Conservation (phyloP, 2,329 filamentous ascomycete species). For the Arthroderma sp. region DNA sequence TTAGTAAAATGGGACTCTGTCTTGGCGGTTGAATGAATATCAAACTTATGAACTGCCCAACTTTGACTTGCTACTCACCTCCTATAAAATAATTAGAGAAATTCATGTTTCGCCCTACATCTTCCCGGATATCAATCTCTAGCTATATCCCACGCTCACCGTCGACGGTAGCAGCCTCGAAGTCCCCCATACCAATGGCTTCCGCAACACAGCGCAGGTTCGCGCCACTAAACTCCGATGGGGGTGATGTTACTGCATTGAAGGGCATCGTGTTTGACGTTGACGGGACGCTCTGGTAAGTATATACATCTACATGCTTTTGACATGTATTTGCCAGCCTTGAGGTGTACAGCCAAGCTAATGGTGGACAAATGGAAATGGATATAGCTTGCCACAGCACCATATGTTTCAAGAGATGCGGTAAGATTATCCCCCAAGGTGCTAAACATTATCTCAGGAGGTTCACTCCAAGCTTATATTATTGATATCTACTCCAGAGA, state of each 20-base stretch:
- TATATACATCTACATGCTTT: not conserved
- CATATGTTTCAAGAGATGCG: slow-evolving; percentile 94
- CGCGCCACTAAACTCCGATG: slow-evolving; percentile 36
- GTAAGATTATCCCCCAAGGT: slow-evolving; percentile 21
- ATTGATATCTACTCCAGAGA: slow-evolving; percentile 20
- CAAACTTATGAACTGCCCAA: not conserved
- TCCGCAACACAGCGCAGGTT: slow-evolving; percentile 32
- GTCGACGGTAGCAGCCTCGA: not conserved
- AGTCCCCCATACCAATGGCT: slow-evolving; percentile 7
- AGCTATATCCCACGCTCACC: not conserved
- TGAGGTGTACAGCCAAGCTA: not conserved
- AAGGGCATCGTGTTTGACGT: slow-evolving; percentile 74
- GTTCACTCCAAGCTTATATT: not conserved
- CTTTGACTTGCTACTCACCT: not conserved
- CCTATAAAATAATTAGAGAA: not conserved
- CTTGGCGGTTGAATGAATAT: too few species aligned
- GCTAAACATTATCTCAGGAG: not conserved
- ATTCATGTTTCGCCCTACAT: not conserved
- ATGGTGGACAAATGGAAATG: not conserved
- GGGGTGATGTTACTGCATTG: slow-evolving; percentile 33
- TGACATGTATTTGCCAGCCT: not conserved
- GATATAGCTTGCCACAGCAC: slow-evolving; percentile 65
- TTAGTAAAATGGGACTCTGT: too few species aligned
- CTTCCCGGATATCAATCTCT: not conserved
- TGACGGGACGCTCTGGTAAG: slow-evolving; percentile 84